Conservation (phyloP, 78 protist genomes). For the Reticulomyxa filosa region DNA sequence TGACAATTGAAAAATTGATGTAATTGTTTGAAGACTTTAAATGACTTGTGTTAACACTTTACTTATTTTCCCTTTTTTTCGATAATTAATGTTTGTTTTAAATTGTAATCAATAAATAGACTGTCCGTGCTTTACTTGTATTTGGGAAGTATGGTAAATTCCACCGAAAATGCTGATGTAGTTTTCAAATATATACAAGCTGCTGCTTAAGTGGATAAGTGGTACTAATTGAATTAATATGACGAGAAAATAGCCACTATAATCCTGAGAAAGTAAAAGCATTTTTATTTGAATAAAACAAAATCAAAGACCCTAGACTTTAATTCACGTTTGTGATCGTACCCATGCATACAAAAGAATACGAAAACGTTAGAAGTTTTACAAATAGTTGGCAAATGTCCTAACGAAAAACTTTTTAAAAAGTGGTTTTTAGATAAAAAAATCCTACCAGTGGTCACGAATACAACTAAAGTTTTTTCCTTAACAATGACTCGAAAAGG, state of each 20-base stretch:
- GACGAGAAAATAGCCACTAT: constrained; percentile 65
- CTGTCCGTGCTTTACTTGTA: constrained; percentile 31
- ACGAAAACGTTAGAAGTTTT: no score
- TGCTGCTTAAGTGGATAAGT: constrained; percentile 67
- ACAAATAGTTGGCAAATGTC: no score
- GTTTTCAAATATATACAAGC: constrained; percentile 91
- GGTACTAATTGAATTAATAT: constrained; percentile 86
- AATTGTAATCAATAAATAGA: no score
- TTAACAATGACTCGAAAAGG: no score
- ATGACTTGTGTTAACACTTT: constrained; percentile 62
- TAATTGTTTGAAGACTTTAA: constrained; percentile 67
- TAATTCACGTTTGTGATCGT: constrained; percentile 94
- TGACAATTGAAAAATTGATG: constrained; percentile 50
- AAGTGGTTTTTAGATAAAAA: no score
- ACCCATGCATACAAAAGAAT: no score
- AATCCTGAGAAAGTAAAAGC: constrained; percentile 72
- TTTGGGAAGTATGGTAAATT: constrained; percentile 44
- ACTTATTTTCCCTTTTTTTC: constrained; percentile 41
- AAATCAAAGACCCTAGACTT: constrained; percentile 65
- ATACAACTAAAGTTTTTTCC: no score
- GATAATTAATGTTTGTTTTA: no score
- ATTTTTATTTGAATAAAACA: constrained; percentile 78
- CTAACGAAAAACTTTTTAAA: no score
- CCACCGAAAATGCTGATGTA: constrained; percentile 66
- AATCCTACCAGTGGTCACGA: no score